These are phyloP conservation scores for Hydrangea macrophylla DNA, from an alignment of 148 eudicot genomes.

Conservation along the genomic window DNA sequence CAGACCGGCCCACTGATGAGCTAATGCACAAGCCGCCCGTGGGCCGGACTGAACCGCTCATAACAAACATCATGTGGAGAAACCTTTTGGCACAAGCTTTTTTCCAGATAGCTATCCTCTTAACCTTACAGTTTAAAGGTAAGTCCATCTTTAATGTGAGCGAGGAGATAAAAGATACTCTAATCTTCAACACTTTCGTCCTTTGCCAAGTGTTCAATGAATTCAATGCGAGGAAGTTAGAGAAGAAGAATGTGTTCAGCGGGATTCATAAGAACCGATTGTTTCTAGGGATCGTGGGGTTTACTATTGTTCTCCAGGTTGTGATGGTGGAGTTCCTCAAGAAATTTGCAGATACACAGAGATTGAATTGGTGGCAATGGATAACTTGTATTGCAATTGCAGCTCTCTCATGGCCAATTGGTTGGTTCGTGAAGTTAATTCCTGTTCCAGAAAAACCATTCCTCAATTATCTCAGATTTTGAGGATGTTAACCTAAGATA, in stretches of 20 bases:
- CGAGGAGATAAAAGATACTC: slow-evolving; percentile 51
- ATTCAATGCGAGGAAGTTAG: slow-evolving; percentile 71
- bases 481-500: neutral
- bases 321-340: slow-evolving; percentile 80
- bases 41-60: slow-evolving; percentile 67
- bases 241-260: slow-evolving; percentile 61
- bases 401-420: slow-evolving; percentile 69
- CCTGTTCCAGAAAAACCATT: slow-evolving; percentile 44
- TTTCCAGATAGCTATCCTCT: slow-evolving; percentile 61
- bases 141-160: slow-evolving; percentile 47
- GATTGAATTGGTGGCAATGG: slow-evolving; percentile 63
- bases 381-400: slow-evolving; percentile 52
- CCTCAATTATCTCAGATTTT: slow-evolving; percentile 26
- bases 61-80: slow-evolving; percentile 86
- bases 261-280: slow-evolving; percentile 50
- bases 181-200: slow-evolving; percentile 78
- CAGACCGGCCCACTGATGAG: slow-evolving; percentile 69
- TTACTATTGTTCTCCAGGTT: slow-evolving; percentile 64
- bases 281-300: slow-evolving; percentile 61
- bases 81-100: slow-evolving; percentile 64
- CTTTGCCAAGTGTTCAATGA: slow-evolving; percentile 85
- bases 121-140: slow-evolving; percentile 69
- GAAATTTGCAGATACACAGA: slow-evolving; percentile 68
- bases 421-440: slow-evolving; percentile 57
- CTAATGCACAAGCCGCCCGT: slow-evolving; percentile 64